Evolutionary conservation across 345 rosid genomes (phyloP).

Genomic region (Streptanthus diversifolius): DNA sequence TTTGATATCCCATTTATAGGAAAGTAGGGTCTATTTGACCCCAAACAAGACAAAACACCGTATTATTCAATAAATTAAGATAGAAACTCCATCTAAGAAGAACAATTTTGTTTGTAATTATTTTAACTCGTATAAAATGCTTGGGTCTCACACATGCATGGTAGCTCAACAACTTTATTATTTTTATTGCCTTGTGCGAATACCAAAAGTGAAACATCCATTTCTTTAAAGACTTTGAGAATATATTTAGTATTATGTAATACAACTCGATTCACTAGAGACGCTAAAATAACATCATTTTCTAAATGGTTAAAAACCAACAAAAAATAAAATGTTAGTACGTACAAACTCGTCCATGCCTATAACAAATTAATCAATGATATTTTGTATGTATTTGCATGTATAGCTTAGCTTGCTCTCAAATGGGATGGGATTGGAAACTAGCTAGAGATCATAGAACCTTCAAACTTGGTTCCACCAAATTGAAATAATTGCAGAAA

Average conservation of each 20-base stretch:
- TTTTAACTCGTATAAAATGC: background rate
- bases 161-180: slow-evolving; percentile 25
- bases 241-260: background rate
- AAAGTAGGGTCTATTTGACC: background rate
- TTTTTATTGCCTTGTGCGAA: slow-evolving; percentile 3
- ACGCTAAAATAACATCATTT: slow-evolving; percentile 2
- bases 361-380: background rate
- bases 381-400: slow-evolving; percentile 8
- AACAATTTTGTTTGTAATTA: background rate
- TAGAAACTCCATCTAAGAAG: background rate
- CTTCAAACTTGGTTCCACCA: slow-evolving; percentile 29
- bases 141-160: slow-evolving; percentile 12
- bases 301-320: slow-evolving; percentile 11
- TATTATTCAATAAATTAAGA: background rate
- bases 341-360: slow-evolving; percentile 8
- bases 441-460: slow-evolving; percentile 25
- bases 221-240: slow-evolving; percentile 2
- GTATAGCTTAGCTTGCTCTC: slow-evolving; percentile 25
- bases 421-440: slow-evolving; percentile 31
- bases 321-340: slow-evolving; percentile 5
- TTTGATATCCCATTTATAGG: slow-evolving; percentile 3
- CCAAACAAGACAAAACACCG: slow-evolving; percentile 9
- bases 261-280: background rate
- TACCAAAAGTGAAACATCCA: slow-evolving; percentile 6
- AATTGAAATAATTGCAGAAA: slow-evolving; percentile 7